These are phyloP conservation scores for Lumnitzera littorea DNA, from an alignment of 345 rosid species.

Conservation along the genomic window DNA sequence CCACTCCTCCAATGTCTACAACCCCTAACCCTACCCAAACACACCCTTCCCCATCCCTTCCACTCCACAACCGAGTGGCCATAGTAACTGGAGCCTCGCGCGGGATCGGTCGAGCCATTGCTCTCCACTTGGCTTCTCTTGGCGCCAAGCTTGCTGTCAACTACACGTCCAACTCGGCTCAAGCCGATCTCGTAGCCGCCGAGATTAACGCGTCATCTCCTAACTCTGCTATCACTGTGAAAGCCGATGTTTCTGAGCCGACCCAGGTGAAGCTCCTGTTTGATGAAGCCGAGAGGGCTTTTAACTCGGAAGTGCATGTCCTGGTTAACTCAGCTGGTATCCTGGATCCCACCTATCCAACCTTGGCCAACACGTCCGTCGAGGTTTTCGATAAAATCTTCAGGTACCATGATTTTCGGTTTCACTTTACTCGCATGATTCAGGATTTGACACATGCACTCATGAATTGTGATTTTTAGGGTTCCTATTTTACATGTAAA, in stretches of 20 bases:
- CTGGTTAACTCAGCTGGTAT: conserved; percentile 8
- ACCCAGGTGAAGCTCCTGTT: conserved; percentile 6
- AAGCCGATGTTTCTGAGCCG: conserved; percentile 9
- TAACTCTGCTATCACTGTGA: background rate
- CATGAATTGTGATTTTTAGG: background rate
- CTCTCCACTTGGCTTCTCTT: background rate
- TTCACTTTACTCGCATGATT: background rate
- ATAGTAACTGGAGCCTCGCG: conserved; percentile 12
- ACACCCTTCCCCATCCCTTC: background rate
- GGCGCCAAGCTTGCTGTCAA: conserved; percentile 5
- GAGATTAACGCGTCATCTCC: conserved; percentile 6
- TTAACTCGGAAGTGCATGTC: conserved; percentile 1
- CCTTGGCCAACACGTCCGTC: conserved; percentile 23
- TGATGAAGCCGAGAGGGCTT: conserved; percentile 3
- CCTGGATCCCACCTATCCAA: background rate
- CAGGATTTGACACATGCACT: background rate
- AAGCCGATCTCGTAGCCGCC: conserved; percentile 1
- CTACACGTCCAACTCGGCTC: conserved; percentile 9
- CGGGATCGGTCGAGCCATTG: conserved; percentile 8
- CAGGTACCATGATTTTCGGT: conserved; percentile 7
- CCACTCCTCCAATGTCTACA: too few relatives aligned
- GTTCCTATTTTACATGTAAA: too few relatives aligned
- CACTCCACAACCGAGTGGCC: conserved; percentile 2
- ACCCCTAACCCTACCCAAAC: too few relatives aligned
- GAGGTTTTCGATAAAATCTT: conserved; percentile 30